phyloP scores from a whole-genome alignment of 148 eudicot genomes.

The Nepenthes gracilis region DNA sequence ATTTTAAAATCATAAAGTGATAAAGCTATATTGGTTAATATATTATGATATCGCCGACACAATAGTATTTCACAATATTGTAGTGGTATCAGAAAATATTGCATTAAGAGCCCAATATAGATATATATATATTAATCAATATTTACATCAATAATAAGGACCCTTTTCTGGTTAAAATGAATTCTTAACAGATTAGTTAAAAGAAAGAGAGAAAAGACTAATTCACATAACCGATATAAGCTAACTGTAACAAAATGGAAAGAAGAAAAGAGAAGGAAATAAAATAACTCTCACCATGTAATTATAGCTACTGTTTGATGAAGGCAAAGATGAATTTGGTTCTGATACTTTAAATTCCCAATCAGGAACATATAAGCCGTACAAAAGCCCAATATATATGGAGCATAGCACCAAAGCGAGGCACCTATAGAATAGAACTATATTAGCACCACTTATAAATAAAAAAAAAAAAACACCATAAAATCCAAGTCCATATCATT shows the following conservation, averaged over 20 bases:
- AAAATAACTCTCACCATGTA: conserved; percentile 23
- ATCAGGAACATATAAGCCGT: conserved; percentile 74
- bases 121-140: too few species aligned
- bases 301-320: conserved; percentile 24
- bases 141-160: too few species aligned
- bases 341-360: conserved; percentile 48
- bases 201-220: too few species aligned
- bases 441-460: conserved; percentile 9
- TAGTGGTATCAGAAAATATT: too few species aligned
- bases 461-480: background rate
- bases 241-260: background rate
- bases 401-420: conserved; percentile 25
- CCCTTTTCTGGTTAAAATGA: too few species aligned
- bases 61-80: too few species aligned
- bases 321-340: conserved; percentile 17
- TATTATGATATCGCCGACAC: too few species aligned
- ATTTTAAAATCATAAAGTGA: too few species aligned
- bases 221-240: background rate
- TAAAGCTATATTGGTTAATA: too few species aligned
- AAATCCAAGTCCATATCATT: background rate
- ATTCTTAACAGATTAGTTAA: too few species aligned
- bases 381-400: conserved; percentile 43
- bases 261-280: background rate
- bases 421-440: conserved; percentile 30
- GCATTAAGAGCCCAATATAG: too few species aligned